These are phyloP conservation scores for Annulohypoxylon maeteangense DNA, from an alignment of 495 filamentous ascomycete species.

Conservation along the genomic window DNA sequence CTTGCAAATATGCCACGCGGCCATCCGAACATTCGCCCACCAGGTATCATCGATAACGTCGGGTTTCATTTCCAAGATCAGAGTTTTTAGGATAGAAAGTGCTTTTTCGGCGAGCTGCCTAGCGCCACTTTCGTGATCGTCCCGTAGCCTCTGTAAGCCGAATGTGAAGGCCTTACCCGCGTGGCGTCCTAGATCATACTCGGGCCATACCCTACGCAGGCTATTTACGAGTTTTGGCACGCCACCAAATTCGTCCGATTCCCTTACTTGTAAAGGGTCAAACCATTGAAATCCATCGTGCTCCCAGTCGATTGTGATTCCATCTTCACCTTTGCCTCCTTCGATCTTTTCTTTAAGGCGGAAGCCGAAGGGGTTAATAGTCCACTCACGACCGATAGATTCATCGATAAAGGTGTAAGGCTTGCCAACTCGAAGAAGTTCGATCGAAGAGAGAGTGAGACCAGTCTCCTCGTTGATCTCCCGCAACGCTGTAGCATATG, in stretches of 20 bases:
- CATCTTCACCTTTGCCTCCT: conserved; percentile 51
- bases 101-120: conserved; percentile 64
- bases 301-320: conserved; percentile 71
- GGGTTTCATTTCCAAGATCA: conserved; percentile 46
- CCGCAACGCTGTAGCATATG: conserved; percentile 67
- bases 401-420: conserved; percentile 66
- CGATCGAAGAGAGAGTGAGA: conserved; percentile 57
- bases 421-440: conserved; percentile 66
- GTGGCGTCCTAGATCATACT: conserved; percentile 53
- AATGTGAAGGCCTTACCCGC: conserved; percentile 57
- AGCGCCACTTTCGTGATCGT: conserved; percentile 67
- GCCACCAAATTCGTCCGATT: conserved; percentile 54
- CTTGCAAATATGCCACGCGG: conserved; percentile 72
- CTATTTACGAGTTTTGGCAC: conserved; percentile 68
- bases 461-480: conserved; percentile 72
- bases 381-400: conserved; percentile 67
- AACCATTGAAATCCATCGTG: conserved; percentile 68
- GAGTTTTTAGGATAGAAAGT: conserved; percentile 57
- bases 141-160: conserved; percentile 58
- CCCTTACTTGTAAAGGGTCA: conserved; percentile 57
- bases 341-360: conserved; percentile 55
- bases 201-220: conserved; percentile 67
- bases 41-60: conserved; percentile 50
- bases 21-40: conserved; percentile 66
- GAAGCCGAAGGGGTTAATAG: conserved; percentile 70